Evolutionary conservation across 345 rosid genomes (phyloP).

Genomic region (Linum usitatissimum): DNA sequence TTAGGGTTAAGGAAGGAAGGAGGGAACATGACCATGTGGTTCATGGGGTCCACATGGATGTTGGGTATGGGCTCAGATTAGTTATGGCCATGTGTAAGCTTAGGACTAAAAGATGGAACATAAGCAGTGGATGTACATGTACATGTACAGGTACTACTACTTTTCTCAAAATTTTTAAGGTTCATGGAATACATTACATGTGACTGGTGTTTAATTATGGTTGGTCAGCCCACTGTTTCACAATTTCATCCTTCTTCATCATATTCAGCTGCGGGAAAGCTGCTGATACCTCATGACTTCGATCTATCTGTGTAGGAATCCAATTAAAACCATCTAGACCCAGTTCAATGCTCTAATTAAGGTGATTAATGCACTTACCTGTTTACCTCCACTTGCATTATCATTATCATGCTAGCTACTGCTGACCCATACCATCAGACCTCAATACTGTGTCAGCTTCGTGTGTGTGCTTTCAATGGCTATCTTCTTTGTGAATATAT

Average conservation of each 20-base stretch:
- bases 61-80: constrained; percentile 16
- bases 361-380: background rate
- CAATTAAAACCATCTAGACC: background rate
- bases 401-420: no score
- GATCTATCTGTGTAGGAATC: background rate
- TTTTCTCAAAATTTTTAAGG: background rate
- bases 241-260: background rate
- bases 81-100: constrained; percentile 16
- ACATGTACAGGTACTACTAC: background rate
- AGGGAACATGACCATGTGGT: constrained; percentile 18
- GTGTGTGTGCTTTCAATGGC: no score
- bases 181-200: constrained; percentile 38
- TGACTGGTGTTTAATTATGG: constrained; percentile 25
- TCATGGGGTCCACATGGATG: constrained; percentile 12
- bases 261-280: no score
- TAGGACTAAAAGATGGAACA: constrained; percentile 11
- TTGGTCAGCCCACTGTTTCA: constrained; percentile 11
- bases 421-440: no score
- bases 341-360: background rate
- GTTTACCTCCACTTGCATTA: no score
- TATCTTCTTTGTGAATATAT: no score
- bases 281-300: no score
- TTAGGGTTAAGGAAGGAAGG: background rate
- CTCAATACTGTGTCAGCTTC: no score
- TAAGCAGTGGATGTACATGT: background rate